Base-by-base conservation (phyloP, 2,329 filamentous ascomycete genomes). In the Microdochium paspali region DNA sequence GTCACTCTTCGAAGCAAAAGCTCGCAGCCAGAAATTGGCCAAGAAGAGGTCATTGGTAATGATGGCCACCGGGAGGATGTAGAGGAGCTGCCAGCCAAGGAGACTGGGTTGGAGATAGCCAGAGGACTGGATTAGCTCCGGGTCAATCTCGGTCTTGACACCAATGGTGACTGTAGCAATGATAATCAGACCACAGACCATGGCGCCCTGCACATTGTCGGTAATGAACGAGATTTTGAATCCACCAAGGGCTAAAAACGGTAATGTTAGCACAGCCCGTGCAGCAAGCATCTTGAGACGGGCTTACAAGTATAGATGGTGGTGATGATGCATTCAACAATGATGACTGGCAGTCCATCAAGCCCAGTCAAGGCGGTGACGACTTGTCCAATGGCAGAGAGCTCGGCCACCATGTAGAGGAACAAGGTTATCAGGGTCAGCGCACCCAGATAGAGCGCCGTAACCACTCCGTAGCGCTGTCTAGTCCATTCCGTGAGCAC, bases 11-110 rank as follows among this genome's bases (percentile, higher is more conserved):
- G 85, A 85, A 18, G 87, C 84, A 58, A 93, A 93, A 4, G 87
- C 87, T 45, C 87, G 83, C 63, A 91, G 78, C 87, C 87, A 93
- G 66, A 88, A 90, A 54, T 80, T 84, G 26, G 85, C 88, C 40
- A 93, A 72, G 70, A 93, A 93, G 72, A 93, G 90, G 70, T 90
- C 83, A 67, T 91, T 93, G 50, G 87, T 90, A 48, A 90, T 61
- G 53, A 93, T 78, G 42, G 87, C 87, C 5, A 93, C 77, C 0
- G 88, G 86, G 1, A 93, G 74, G 54, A 93, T 91, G 68, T 91
- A 93, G 30, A 93, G 70, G 13, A 93, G 77, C 65, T 93, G 87
- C 86, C 88, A 93, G 47, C 88, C 88, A 1, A 93, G 73, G 2
- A 89, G 73, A 48, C 69, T 85, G 4, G 82, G 57, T 42, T 88